phyloP scores from a whole-genome alignment of 2,329 filamentous ascomycete genomes.

The Alternaria gansuensis region DNA sequence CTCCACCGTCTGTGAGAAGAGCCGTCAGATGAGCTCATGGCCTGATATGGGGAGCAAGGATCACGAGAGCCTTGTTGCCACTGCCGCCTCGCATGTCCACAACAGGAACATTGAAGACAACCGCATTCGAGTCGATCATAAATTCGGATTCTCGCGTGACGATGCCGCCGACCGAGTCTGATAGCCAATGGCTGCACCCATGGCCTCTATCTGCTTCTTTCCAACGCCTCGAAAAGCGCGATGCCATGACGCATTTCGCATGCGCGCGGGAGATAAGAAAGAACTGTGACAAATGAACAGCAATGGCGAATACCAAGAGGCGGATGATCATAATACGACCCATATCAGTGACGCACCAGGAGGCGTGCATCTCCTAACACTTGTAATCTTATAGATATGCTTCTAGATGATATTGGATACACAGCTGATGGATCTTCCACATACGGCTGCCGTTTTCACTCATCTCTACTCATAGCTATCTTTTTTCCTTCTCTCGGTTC shows the following conservation, averaged over 20 bases:
- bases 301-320: neutral
- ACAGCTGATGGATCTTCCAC: neutral
- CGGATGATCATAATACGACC: neutral
- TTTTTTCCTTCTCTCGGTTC: neutral
- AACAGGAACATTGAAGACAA: conserved; percentile 21
- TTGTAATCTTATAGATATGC: conserved; percentile 1
- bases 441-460: neutral
- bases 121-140: conserved; percentile 34
- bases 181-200: neutral
- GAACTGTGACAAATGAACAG: neutral
- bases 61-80: conserved; percentile 20
- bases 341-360: neutral
- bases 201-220: neutral
- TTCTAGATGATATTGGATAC: neutral
- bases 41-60: conserved; percentile 32
- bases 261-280: neutral
- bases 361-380: neutral
- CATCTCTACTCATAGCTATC: neutral
- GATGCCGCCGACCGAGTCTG: conserved; percentile 23
- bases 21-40: conserved; percentile 29
- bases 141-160: conserved; percentile 34
- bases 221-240: neutral
- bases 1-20: conserved; percentile 30
- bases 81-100: conserved; percentile 9
- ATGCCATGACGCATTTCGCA: neutral